phyloP scores from a whole-genome alignment of 208 protist genomes.

The Trypanosoma avium region DNA sequence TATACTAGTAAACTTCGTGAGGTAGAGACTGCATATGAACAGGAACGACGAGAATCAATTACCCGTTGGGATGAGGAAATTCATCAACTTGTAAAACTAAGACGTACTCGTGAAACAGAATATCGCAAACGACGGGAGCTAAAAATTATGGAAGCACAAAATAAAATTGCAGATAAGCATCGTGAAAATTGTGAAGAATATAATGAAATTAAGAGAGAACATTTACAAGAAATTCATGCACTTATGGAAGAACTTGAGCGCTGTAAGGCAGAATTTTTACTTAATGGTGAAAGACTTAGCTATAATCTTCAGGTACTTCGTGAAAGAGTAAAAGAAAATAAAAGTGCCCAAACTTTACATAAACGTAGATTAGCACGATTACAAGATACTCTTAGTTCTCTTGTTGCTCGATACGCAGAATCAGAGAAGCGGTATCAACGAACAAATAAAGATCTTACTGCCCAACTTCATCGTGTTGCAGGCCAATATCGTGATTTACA shows the following conservation, averaged over 20 bases:
- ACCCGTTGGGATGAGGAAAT: constrained; percentile 80
- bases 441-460: constrained; percentile 93
- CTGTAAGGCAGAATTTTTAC: constrained; percentile 94
- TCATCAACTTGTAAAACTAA: constrained; percentile 83
- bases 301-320: constrained; percentile 96
- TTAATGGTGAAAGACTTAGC: constrained; percentile 95
- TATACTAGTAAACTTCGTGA: constrained; percentile 83
- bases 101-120: constrained; percentile 86
- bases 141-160: constrained; percentile 85
- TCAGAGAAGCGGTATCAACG: constrained; percentile 90
- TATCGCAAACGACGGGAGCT: constrained; percentile 80
- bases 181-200: constrained; percentile 81
- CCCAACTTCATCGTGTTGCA: constrained; percentile 92
- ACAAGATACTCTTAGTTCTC: constrained; percentile 85
- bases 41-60: constrained; percentile 80
- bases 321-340: constrained; percentile 95
- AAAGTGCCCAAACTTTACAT: constrained; percentile 90
- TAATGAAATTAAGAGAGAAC: constrained; percentile 73
- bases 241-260: constrained; percentile 94
- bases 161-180: constrained; percentile 73
- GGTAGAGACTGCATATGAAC: constrained; percentile 86
- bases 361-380: constrained; percentile 90
- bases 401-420: constrained; percentile 91
- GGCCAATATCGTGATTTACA: constrained; percentile 96
- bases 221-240: constrained; percentile 88